Conservation (phyloP, 225 moss, liverwort and hornwort genomes). For the Polytrichum formosum region DNA sequence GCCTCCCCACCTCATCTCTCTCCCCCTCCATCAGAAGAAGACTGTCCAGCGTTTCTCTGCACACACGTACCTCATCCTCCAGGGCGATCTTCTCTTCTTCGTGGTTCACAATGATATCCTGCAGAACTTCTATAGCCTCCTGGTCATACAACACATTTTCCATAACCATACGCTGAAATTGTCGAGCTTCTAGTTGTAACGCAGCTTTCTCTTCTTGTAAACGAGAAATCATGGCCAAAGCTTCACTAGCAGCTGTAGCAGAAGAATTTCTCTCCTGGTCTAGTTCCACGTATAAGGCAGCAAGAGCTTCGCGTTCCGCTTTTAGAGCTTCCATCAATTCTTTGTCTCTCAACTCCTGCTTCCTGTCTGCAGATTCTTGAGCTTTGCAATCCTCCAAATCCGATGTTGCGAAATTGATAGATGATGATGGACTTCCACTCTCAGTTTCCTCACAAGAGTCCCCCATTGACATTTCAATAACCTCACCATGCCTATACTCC, state of each 20-base stretch:
- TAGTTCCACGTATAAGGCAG: neutral
- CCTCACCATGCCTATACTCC: neutral
- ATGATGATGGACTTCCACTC: neutral
- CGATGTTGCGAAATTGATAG: too few relatives aligned
- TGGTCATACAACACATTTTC: slow-evolving; percentile 3
- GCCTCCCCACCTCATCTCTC: slow-evolving; percentile 19
- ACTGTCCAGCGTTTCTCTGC: slow-evolving; percentile 1
- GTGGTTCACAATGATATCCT: neutral
- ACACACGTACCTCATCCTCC: slow-evolving; percentile 6
- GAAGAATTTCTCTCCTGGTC: slow-evolving; percentile 5
- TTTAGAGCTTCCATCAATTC: slow-evolving; percentile 3
- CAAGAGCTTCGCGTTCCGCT: slow-evolving; percentile 3
- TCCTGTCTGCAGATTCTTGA: too few relatives aligned
- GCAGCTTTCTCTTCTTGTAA: slow-evolving; percentile 6
- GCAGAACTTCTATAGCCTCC: slow-evolving; percentile 6
- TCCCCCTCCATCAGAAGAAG: slow-evolving; percentile 16
- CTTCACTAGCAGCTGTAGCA: slow-evolving; percentile 12
- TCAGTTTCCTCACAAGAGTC: neutral
- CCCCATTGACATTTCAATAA: neutral
- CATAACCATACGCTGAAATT: slow-evolving; percentile 4
- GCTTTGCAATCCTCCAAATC: too few relatives aligned
- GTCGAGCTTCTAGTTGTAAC: slow-evolving; percentile 7
- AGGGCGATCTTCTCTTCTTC: slow-evolving; percentile 3
- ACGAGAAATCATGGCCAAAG: slow-evolving; percentile 5
- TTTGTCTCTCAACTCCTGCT: neutral